Evolutionary conservation across 345 rosid genomes (phyloP), one percentile per base, ranked within the genome.

Genomic region (Punica granatum): DNA sequence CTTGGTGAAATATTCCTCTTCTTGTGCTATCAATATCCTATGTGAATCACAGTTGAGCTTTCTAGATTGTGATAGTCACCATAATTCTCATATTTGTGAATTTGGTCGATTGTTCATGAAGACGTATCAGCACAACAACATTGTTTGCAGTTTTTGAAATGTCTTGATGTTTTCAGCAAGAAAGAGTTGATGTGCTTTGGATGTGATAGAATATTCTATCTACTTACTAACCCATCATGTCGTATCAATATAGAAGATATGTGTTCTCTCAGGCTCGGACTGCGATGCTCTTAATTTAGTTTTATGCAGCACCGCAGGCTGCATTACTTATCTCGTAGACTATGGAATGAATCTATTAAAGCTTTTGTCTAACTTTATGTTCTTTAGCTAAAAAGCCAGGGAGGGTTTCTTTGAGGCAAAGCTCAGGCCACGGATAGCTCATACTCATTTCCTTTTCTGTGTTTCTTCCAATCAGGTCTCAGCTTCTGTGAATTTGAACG

Each of bases 401-500:
- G 14, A 41, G 44, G 13, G 14, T 41, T 41, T 41, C 44, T 7
- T 41, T 16, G 5, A 15, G 21, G n/a, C 51, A n/a, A 46, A 16
- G 51, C 51, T 46, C n/a, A 16, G n/a, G 51, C 51, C 19, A 16
- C 51, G 19, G 4, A 16, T 21, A 15, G 16, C 23, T 6, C 51
- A 15, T 46, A 46, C 51, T 46, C 51, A 15, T 19, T 46, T 23
- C 23, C 19, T 41, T 11, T 41, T 46, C 58, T 51, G 58, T 59
- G 42, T 15, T 34, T 68, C 3, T 69, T 54, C 64, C 51, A 48
- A 43, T 26, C 80, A 91, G 97, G 64, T 91, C 30, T 73, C 75
- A 18, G 90, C 95, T 44, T 79, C 92, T 33, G 67, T 91, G 79
- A 83, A 86, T 48, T 78, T 91, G 63, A 88, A 79, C 3, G 95